phyloP scores from a whole-genome alignment of 75 land plant genomes.

The Cunninghamia lanceolata region DNA sequence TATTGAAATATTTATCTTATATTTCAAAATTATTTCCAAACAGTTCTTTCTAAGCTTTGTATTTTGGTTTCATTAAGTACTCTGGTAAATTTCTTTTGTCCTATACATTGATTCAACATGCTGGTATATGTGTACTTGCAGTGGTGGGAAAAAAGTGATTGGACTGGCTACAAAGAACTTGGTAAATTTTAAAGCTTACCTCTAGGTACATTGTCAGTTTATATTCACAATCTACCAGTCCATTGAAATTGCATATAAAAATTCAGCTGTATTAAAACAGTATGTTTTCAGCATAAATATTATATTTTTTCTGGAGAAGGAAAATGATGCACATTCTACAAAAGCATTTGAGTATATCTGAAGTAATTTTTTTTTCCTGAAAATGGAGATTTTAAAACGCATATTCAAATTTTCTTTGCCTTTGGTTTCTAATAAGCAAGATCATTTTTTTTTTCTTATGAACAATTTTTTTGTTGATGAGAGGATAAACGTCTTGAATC shows the following conservation, averaged over 20 bases:
- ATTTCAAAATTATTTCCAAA: neutral
- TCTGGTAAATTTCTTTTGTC: neutral
- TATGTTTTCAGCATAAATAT: neutral
- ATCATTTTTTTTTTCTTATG: neutral
- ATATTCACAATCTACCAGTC: neutral
- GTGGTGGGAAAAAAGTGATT: constrained; percentile 99
- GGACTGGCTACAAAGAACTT: constrained; percentile 98
- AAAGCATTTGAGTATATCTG: too few species aligned
- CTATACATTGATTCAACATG: neutral
- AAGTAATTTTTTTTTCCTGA: neutral
- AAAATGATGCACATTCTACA: neutral
- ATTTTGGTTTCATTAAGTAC: neutral
- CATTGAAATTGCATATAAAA: neutral
- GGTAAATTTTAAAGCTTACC: constrained; percentile 43
- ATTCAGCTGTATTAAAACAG: neutral
- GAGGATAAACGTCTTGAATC: too few species aligned
- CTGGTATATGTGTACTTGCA: constrained; percentile 30
- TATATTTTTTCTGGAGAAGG: neutral
- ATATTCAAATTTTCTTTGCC: neutral
- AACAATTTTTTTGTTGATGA: too few species aligned
- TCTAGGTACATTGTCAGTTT: neutral
- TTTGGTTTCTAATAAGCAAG: neutral
- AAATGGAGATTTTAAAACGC: neutral
- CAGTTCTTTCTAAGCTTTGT: neutral
- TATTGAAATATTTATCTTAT: neutral